Evolutionary conservation across 2,329 filamentous ascomycete genomes (phyloP).

Genomic region (Fusarium multiceps): DNA sequence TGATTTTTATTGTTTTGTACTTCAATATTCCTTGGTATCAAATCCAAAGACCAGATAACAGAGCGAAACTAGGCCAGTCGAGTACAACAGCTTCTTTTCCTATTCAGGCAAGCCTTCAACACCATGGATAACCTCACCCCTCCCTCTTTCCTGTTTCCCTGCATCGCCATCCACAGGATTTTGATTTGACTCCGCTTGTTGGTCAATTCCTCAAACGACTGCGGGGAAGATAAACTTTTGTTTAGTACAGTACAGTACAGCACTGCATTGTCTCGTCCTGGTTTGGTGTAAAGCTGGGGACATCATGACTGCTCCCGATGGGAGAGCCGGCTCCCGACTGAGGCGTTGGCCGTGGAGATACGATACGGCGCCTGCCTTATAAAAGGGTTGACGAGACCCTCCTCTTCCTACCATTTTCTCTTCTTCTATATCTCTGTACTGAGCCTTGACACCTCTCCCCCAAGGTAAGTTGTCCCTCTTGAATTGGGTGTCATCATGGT

Average conservation of each 20-base stretch:
- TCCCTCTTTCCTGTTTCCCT: constrained; percentile 35
- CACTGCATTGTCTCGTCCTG: neutral
- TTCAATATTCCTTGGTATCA: neutral
- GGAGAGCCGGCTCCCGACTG: constrained; percentile 23
- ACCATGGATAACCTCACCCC: constrained; percentile 32
- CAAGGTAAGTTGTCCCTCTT: constrained; percentile 23
- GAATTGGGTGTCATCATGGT: constrained; percentile 5
- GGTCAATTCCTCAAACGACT: constrained; percentile 15
- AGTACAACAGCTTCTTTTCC: constrained; percentile 27
- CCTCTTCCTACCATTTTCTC: neutral
- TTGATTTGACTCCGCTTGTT: constrained; percentile 22
- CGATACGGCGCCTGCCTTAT: constrained; percentile 19
- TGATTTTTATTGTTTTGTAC: neutral
- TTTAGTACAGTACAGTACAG: neutral
- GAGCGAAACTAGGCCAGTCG: constrained; percentile 2
- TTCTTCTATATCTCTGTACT: constrained; percentile 3
- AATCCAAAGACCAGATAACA: neutral
- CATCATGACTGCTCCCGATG: constrained; percentile 28
- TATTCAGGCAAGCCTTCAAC: constrained; percentile 27
- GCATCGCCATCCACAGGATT: neutral
- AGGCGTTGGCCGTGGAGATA: constrained; percentile 7
- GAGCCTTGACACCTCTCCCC: neutral
- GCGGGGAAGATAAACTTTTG: constrained; percentile 36
- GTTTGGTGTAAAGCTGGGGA: constrained; percentile 16
- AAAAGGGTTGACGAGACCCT: constrained; percentile 24